Evolutionary conservation across 208 protist species (phyloP), one percentile per base, ranked within the genome.

Genomic region (Borovskyia barvae): DNA sequence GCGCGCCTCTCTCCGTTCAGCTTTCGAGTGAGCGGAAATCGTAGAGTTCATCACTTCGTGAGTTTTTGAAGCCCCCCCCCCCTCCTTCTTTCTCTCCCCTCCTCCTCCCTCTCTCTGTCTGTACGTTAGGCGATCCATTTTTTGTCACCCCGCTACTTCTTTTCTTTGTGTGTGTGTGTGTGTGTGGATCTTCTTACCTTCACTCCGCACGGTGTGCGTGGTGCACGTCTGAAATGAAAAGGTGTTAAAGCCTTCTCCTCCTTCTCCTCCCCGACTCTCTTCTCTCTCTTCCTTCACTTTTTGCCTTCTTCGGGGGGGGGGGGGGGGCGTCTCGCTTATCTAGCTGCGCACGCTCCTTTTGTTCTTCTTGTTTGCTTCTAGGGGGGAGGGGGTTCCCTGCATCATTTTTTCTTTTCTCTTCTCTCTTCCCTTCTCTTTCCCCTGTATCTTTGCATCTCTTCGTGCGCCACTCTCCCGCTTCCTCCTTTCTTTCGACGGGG

Each of bases 391-490:
- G 29, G 12, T 49, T 46, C 17, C 19, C 22, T 47, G 5, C 11
- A 26, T 49, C 17, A 5, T 29, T 55, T 53, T 51, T 55, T 42
- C 49, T 40, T 48, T 50, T 28, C 1, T 48, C 30, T 48, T 57
- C 40, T 57, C 48, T 46, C 26, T 47, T n/a, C 30, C 14, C 28
- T 53, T 45, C 9, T 53, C 12, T 35, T 22, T 15, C 19, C 33
- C 37, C 41, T 22, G 14, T 15, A 17, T 57, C 19, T 8, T 56
- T 4, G 14, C 33, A 15, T 47, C 19, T 15, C 41, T n/a, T 47
- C 41, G n/a, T 19, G 11, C n/a, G n/a, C n/a, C n/a, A 47, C n/a
- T 33, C n/a, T 52, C 46, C 22, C 46, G 12, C 46, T 9, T 33
- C 12, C 46, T 24, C 19, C 12, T 41, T 30, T 32, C 40, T 59